phyloP scores from a whole-genome alignment of 2,329 filamentous ascomycete species.

The Claviceps quebecensis region DNA sequence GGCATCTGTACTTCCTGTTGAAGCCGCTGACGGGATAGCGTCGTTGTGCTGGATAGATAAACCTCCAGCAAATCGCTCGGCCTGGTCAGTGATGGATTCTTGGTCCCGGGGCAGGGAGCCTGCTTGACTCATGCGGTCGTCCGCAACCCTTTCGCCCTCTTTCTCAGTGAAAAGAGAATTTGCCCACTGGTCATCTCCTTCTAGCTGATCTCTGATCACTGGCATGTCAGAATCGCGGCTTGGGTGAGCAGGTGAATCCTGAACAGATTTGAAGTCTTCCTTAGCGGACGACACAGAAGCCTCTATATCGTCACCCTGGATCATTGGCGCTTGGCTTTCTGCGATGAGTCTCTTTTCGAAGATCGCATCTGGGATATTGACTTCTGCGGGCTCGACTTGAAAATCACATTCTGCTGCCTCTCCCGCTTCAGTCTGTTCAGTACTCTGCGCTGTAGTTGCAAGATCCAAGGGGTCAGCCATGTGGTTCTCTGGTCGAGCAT shows the following conservation, averaged over 20 bases:
- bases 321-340: neutral
- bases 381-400: neutral
- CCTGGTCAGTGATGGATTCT: neutral
- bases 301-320: conserved; percentile 1
- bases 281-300: neutral
- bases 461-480: conserved; percentile 4
- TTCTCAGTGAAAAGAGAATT: conserved; percentile 6
- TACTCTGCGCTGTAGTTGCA: conserved; percentile 7
- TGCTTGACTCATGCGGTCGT: conserved; percentile 6
- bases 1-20: neutral
- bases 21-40: neutral
- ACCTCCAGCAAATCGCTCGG: neutral
- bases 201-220: neutral
- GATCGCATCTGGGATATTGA: neutral
- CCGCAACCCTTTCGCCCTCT: conserved; percentile 11
- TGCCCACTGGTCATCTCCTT: conserved; percentile 7
- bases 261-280: neutral
- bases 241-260: neutral
- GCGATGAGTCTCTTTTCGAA: neutral
- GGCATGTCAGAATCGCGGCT: conserved; percentile 1
- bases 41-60: neutral
- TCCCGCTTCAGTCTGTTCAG: conserved; percentile 1
- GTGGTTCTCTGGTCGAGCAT: conserved; percentile 8
- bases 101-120: conserved; percentile 1
- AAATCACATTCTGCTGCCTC: conserved; percentile 5